phyloP scores from a whole-genome alignment of 305 asterid species.

The Fraxinus nigra region DNA sequence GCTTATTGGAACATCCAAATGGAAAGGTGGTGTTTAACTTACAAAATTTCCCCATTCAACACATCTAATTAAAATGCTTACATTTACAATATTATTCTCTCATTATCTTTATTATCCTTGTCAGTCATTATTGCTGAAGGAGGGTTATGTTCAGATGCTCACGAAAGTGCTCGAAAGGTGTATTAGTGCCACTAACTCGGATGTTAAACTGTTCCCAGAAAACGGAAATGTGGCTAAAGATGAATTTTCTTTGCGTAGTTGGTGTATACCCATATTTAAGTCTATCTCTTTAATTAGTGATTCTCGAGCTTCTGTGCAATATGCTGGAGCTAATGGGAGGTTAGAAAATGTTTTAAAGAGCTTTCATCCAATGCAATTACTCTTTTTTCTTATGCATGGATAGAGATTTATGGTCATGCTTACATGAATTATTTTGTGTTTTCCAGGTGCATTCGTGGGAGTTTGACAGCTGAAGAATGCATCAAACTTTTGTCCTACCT shows the following conservation, averaged over 20 bases:
- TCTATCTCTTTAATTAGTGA: constrained; percentile 60
- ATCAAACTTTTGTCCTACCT: constrained; percentile 49
- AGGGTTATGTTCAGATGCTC: constrained; percentile 63
- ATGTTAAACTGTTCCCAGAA: constrained; percentile 50
- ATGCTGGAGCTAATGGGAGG: constrained; percentile 55
- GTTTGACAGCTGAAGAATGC: constrained; percentile 58
- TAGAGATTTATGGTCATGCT: constrained; percentile 12
- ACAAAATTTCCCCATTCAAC: constrained; percentile 9
- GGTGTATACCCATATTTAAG: constrained; percentile 68
- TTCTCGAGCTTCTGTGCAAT: constrained; percentile 40
- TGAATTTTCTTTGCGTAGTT: constrained; percentile 49
- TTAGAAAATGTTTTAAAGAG: constrained; percentile 28
- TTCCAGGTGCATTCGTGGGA: constrained; percentile 48
- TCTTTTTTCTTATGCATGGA: constrained; percentile 18
- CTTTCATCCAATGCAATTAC: constrained; percentile 13
- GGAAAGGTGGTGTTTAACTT: constrained; percentile 63
- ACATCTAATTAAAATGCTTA: constrained; percentile 11
- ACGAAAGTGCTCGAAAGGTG: constrained; percentile 66
- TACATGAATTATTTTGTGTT: constrained; percentile 23
- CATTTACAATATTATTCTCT: constrained; percentile 17
- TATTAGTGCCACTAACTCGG: constrained; percentile 42
- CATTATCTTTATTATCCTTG: constrained; percentile 27
- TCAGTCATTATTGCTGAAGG: constrained; percentile 71
- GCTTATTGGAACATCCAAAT: constrained; percentile 82
- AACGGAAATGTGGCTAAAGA: constrained; percentile 29